Evolutionary conservation across 2,329 filamentous ascomycete genomes (phyloP), one percentile per base, ranked within the genome.

Genomic region (Sordariomycetes sp.): DNA sequence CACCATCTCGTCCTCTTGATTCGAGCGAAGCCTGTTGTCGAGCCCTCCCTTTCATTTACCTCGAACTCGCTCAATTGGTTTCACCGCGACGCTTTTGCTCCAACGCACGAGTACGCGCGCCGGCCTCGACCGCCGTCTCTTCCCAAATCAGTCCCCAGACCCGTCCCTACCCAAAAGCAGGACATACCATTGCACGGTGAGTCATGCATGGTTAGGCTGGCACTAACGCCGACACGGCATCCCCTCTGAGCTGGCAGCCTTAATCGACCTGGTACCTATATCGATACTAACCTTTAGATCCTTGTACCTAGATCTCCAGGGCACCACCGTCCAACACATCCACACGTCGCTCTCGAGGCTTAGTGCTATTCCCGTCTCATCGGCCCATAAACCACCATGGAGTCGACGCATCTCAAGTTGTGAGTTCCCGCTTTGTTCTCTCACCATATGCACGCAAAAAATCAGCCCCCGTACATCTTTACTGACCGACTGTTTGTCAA

Each of bases 381-480:
- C 15, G 14, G 20, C 8, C 20, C 17, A 14, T 8, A 14, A 17
- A 8, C 29, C 15, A 25, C 21, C 18, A 36, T 36, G 34, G 34
- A 36, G 11, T 31, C 28, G 9, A 17, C 28, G 10, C 34, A 31
- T 25, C 21, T 26, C 19, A 36, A 31, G 28, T 20, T 36, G 34
- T 36, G 27, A 32, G 34, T 36, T 15, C 27, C n/a, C 12, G 15
- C 16, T 9, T 26, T n/a, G n/a, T n/a, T n/a, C 21, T 14, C n/a
- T 30, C 12, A 16, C 15, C 29, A 32, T 19, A 19, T 32, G 17
- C 15, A 19, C 30, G 9, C n/a, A 30, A 15, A 12, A 30, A 12
- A 18, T 20, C 15, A n/a, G n/a, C n/a, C n/a, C n/a, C n/a, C n/a
- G n/a, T n/a, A n/a, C n/a, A n/a, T n/a, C 12, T 20, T 8, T 20